Evolutionary conservation across 2,329 filamentous ascomycete species (phyloP).

Genomic region (Alternaria hordeiaustralica): DNA sequence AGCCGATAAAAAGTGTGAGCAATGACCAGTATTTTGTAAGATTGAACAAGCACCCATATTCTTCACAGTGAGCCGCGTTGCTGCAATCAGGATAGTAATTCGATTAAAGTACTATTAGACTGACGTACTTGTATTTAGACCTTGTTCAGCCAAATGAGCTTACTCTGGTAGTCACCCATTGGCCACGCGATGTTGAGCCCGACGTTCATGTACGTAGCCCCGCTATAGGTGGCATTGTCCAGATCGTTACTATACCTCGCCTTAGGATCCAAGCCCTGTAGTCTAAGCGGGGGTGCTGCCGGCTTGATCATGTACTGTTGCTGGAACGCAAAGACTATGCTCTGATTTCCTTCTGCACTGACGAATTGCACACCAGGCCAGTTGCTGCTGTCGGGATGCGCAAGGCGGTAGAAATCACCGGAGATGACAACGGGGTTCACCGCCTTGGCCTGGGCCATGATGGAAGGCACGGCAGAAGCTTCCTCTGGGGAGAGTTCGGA

Average conservation of each 20-base stretch:
- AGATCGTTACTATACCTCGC: constrained; percentile 61
- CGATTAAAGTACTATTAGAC: not conserved
- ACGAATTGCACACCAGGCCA: constrained; percentile 69
- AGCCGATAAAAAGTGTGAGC: not conserved
- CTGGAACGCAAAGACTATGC: constrained; percentile 68
- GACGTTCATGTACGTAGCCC: constrained; percentile 67
- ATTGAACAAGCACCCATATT: not conserved
- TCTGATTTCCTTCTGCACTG: constrained; percentile 57
- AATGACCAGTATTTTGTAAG: not conserved
- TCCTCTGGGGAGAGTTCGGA: constrained; percentile 59
- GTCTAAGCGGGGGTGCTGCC: constrained; percentile 58
- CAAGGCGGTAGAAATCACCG: constrained; percentile 67
- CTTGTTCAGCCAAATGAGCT: constrained; percentile 62
- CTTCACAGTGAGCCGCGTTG: not conserved
- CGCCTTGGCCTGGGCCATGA: constrained; percentile 62
- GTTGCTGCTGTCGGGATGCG: constrained; percentile 64
- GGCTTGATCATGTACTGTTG: constrained; percentile 61
- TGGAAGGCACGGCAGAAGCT: constrained; percentile 58
- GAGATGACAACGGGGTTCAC: constrained; percentile 66
- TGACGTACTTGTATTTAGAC: not conserved
- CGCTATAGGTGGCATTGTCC: constrained; percentile 61
- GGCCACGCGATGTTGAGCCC: constrained; percentile 63
- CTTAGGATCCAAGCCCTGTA: constrained; percentile 63
- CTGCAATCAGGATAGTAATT: not conserved
- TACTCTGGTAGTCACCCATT: constrained; percentile 62